Conservation (phyloP, 2,329 filamentous ascomycete species). For the Hirsutella minnesotensis region DNA sequence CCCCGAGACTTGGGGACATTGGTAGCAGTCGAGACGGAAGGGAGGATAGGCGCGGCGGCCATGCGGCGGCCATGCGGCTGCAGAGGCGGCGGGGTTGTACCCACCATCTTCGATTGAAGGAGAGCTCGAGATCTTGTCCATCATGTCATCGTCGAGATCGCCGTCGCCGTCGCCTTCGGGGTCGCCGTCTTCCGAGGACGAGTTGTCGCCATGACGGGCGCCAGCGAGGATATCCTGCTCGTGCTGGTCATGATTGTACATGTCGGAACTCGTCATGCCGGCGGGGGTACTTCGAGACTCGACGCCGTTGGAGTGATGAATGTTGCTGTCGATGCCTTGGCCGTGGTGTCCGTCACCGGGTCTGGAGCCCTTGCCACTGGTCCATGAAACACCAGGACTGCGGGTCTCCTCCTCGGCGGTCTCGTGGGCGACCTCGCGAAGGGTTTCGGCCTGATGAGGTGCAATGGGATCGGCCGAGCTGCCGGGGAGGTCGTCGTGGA, state of each 20-base stretch:
- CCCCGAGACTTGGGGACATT: constrained; percentile 11
- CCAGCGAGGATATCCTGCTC: constrained; percentile 45
- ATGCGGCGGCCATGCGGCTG: constrained; percentile 29
- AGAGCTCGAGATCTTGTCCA: constrained; percentile 98
- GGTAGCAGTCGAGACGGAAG: constrained; percentile 19
- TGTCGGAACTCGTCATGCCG: constrained; percentile 17
- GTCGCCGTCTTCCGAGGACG: constrained; percentile 47
- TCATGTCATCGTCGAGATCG: constrained; percentile 79
- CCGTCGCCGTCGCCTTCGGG: constrained; percentile 55
- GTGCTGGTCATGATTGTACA: constrained; percentile 16
- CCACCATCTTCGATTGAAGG: constrained; percentile 98
- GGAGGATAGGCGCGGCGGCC: constrained; percentile 33
- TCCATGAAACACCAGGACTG: constrained; percentile 49
- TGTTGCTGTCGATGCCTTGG: constrained; percentile 6
- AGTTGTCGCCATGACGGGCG: constrained; percentile 47
- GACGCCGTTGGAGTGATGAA: not conserved
- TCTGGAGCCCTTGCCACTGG: constrained; percentile 26
- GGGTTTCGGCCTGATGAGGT: constrained; percentile 74
- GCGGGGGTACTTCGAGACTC: constrained; percentile 4
- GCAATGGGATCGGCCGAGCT: constrained; percentile 40
- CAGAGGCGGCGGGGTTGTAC: constrained; percentile 39
- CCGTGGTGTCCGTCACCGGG: constrained; percentile 16
- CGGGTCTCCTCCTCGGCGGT: constrained; percentile 58
- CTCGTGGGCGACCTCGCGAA: constrained; percentile 71
- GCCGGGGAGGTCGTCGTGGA: constrained; percentile 24